These are phyloP conservation scores for Hirschfeldia incana DNA, from an alignment of 345 rosid species.

Conservation along the genomic window DNA sequence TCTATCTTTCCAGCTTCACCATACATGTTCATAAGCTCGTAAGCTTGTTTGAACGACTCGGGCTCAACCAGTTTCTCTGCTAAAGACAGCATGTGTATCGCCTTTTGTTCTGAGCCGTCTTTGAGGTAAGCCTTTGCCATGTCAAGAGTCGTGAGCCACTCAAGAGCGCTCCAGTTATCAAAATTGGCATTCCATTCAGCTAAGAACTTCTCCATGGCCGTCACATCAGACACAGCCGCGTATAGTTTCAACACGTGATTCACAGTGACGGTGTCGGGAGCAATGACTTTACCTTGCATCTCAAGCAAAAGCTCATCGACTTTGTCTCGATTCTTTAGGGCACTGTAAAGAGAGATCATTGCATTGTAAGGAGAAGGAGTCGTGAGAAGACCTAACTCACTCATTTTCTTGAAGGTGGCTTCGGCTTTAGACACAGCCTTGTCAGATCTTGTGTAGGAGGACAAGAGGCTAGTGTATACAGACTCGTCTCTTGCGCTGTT, in stretches of 20 bases:
- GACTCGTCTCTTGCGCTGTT: not conserved
- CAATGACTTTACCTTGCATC: not conserved
- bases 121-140: slow-evolving; percentile 12
- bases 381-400: slow-evolving; percentile 3
- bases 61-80: not conserved
- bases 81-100: not conserved
- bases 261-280: not conserved
- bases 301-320: slow-evolving; percentile 1
- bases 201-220: not conserved
- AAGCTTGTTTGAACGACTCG: not conserved
- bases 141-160: not conserved
- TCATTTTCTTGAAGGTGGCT: slow-evolving; percentile 17
- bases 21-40: not conserved
- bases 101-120: not conserved
- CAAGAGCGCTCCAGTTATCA: not conserved
- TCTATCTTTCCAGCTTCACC: slow-evolving; percentile 2
- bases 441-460: not conserved
- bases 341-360: not conserved
- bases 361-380: slow-evolving; percentile 9
- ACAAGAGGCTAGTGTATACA: not conserved
- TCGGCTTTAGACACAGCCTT: slow-evolving; percentile 9
- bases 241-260: slow-evolving; percentile 1
- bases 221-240: not conserved
- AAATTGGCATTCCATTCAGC: not conserved
- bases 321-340: not conserved